Conservation (phyloP, 352 stramenopile species). For the Stramenopiles sp. region DNA sequence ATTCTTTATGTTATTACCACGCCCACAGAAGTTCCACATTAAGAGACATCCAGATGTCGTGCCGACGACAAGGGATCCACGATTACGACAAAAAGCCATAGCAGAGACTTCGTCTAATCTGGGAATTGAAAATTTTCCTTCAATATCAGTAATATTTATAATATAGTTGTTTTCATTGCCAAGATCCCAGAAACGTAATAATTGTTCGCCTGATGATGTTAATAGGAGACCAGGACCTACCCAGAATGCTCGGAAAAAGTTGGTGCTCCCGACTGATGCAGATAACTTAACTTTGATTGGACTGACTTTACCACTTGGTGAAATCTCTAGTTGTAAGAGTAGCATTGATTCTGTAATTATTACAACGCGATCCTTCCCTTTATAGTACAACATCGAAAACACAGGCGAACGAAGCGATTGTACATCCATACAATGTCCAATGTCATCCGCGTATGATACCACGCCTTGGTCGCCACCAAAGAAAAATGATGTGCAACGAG, state of each 20-base stretch:
- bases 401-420: slow-evolving; percentile 32
- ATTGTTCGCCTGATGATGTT: slow-evolving; percentile 38
- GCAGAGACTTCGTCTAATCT: slow-evolving; percentile 29
- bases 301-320: slow-evolving; percentile 34
- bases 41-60: slow-evolving; percentile 37
- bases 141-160: slow-evolving; percentile 22
- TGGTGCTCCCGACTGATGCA: too few species aligned
- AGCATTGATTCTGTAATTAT: slow-evolving; percentile 49
- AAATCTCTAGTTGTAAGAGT: slow-evolving; percentile 48
- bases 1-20: too few species aligned
- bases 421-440: slow-evolving; percentile 52
- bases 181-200: slow-evolving; percentile 62
- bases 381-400: slow-evolving; percentile 48
- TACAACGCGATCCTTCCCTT: slow-evolving; percentile 23
- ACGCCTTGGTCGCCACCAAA: slow-evolving; percentile 49
- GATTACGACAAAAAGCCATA: slow-evolving; percentile 41
- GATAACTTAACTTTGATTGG: slow-evolving; percentile 17
- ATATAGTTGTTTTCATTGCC: slow-evolving; percentile 53
- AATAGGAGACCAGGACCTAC: slow-evolving; percentile 23
- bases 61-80: slow-evolving; percentile 40
- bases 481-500: slow-evolving; percentile 37
- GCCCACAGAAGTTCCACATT: slow-evolving; percentile 36
- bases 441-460: slow-evolving; percentile 51
- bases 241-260: slow-evolving; percentile 22
- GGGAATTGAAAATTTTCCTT: slow-evolving; percentile 18